Evolutionary conservation across 2,329 filamentous ascomycete genomes (phyloP).

Genomic region (Trichothecium roseum): DNA sequence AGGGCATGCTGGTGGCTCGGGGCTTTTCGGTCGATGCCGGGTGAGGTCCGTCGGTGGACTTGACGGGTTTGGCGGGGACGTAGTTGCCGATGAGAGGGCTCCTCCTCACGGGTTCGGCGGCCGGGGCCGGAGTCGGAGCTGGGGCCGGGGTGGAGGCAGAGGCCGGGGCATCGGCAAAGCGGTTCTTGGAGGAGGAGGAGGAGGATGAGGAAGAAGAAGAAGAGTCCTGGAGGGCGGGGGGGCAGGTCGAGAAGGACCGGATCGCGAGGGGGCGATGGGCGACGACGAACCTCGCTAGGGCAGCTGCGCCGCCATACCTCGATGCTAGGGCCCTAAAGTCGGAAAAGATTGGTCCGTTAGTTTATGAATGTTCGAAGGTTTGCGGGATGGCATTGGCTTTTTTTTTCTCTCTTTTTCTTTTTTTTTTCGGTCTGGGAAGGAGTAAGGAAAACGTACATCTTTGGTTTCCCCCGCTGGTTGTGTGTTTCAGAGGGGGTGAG

Average conservation of each 20-base stretch:
- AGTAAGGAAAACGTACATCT: no score
- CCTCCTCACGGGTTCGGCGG: conserved; percentile 7
- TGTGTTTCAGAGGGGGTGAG: no score
- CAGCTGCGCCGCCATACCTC: conserved; percentile 19
- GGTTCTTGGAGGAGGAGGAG: conserved; percentile 1
- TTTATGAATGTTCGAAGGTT: no score
- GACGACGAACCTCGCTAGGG: no score
- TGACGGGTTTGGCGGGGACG: conserved; percentile 7
- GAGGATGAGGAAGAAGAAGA: no score
- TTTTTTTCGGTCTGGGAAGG: no score
- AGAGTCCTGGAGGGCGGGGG: conserved; percentile 2
- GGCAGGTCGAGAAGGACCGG: conserved; percentile 21
- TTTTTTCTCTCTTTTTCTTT: no score
- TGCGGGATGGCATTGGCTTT: no score
- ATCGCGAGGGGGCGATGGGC: conserved; percentile 7
- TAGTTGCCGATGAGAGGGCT: conserved; percentile 22
- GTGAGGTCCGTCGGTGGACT: conserved; percentile 2
- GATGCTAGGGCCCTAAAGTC: conserved; percentile 16
- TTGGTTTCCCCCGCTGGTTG: no score
- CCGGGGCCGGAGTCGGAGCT: no score
- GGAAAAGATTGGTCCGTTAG: conserved; percentile 2
- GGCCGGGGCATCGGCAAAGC: neutral
- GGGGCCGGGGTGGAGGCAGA: no score
- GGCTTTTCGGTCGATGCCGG: conserved; percentile 7
- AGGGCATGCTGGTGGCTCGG: conserved; percentile 1